Conservation (phyloP, 306 rosid species). For the Medicago arabica region DNA sequence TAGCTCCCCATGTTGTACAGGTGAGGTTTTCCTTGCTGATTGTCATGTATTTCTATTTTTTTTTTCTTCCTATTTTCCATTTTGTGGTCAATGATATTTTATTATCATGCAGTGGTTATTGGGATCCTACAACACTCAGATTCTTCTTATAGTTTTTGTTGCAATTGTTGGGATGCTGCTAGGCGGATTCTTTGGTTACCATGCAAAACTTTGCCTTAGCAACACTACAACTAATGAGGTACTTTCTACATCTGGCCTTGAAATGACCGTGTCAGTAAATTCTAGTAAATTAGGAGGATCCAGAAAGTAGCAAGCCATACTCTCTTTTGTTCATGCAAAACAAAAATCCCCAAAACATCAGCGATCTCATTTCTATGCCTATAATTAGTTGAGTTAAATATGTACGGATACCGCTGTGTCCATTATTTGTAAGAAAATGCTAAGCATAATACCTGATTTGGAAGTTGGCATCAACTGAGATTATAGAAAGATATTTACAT, state of each 20-base stretch:
- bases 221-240: slow-evolving; percentile 99
- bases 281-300: slow-evolving; percentile 18
- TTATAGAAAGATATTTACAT: slow-evolving; percentile 11
- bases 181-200: slow-evolving; percentile 88
- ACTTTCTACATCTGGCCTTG: slow-evolving; percentile 33
- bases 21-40: slow-evolving; percentile 48
- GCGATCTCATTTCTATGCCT: not conserved
- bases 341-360: slow-evolving; percentile 9
- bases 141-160: slow-evolving; percentile 82
- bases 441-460: not conserved
- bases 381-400: not conserved
- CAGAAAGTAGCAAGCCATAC: not conserved
- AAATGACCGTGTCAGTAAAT: slow-evolving; percentile 15
- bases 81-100: slow-evolving; percentile 35
- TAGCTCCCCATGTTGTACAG: slow-evolving; percentile 86
- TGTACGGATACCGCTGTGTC: not conserved
- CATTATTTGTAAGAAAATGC: slow-evolving; percentile 4
- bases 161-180: slow-evolving; percentile 73
- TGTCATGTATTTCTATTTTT: slow-evolving; percentile 23
- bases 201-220: slow-evolving; percentile 84
- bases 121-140: slow-evolving; percentile 85
- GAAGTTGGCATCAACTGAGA: not conserved
- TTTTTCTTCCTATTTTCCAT: slow-evolving; percentile 22
- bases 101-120: slow-evolving; percentile 73
- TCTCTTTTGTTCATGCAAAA: slow-evolving; percentile 10